Conservation (phyloP, 306 rosid species). For the Echinosophora koreensis region DNA sequence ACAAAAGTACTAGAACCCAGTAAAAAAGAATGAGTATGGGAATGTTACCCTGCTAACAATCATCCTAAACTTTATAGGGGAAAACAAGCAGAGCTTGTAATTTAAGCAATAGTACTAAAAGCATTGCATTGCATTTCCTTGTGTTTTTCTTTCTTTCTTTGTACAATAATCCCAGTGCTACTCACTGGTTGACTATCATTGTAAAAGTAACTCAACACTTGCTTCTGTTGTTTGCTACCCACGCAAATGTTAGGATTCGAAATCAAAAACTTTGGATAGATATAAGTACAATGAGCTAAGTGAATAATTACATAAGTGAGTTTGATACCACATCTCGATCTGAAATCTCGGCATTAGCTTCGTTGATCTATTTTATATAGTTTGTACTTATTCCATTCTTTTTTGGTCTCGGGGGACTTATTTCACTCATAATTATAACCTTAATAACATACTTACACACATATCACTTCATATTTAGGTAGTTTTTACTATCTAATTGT, state of each 20-base stretch:
- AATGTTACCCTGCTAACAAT: slow-evolving; percentile 38
- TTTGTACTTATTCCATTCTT: too few species aligned
- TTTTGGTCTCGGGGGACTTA: too few species aligned
- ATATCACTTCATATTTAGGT: too few species aligned
- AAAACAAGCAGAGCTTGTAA: slow-evolving; percentile 42
- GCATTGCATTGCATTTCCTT: slow-evolving; percentile 30
- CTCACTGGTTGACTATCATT: slow-evolving; percentile 33
- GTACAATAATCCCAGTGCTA: slow-evolving; percentile 26
- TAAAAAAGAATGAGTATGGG: slow-evolving; percentile 10
- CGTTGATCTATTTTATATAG: too few species aligned
- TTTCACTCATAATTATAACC: too few species aligned
- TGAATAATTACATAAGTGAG: background rate
- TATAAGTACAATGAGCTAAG: background rate
- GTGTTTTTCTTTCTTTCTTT: background rate
- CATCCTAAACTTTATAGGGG: slow-evolving; percentile 39
- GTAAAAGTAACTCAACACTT: slow-evolving; percentile 40
- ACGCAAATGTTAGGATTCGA: slow-evolving; percentile 8
- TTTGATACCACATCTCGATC: background rate
- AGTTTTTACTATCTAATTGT: background rate
- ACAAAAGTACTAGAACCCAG: background rate
- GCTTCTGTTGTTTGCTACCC: slow-evolving; percentile 23
- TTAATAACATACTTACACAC: background rate
- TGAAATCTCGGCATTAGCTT: too few species aligned
- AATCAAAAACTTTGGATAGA: too few species aligned
- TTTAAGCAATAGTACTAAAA: slow-evolving; percentile 51